Conservation (phyloP, 768 basidiomycete species). For the Peribolospora kevripleyi region DNA sequence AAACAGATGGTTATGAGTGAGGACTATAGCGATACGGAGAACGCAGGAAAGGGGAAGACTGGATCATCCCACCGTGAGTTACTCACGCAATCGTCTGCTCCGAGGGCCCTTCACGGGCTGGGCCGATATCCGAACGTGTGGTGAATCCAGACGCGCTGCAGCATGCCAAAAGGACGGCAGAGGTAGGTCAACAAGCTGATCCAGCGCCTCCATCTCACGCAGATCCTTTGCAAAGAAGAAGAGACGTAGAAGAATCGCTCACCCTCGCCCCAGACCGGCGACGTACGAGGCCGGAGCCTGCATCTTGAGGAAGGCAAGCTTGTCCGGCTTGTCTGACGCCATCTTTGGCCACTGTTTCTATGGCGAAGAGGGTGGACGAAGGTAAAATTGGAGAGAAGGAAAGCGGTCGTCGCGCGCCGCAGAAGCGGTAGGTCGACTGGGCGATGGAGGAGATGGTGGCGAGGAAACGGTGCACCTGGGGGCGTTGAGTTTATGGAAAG, state of each 20-base stretch:
- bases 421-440: too few species aligned
- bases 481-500: too few species aligned
- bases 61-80: not conserved
- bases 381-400: too few species aligned
- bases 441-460: too few species aligned
- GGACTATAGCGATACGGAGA: not conserved
- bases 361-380: too few species aligned
- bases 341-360: too few species aligned
- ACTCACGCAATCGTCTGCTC: slow-evolving; percentile 71
- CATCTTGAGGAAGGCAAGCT: not conserved
- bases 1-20: slow-evolving; percentile 3
- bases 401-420: too few species aligned
- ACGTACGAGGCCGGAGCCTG: slow-evolving; percentile 81
- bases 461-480: too few species aligned
- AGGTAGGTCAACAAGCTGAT: not conserved
- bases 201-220: slow-evolving; percentile 34
- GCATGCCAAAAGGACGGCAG: not conserved
- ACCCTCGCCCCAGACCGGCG: slow-evolving; percentile 67
- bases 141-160: slow-evolving; percentile 84
- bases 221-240: too few species aligned
- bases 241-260: too few species aligned
- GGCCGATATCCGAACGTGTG: slow-evolving; percentile 94
- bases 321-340: too few species aligned
- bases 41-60: not conserved
- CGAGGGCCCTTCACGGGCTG: slow-evolving; percentile 80